These are phyloP conservation scores for Arthromyces matolae DNA, from an alignment of 768 basidiomycete genomes.

Conservation along the genomic window DNA sequence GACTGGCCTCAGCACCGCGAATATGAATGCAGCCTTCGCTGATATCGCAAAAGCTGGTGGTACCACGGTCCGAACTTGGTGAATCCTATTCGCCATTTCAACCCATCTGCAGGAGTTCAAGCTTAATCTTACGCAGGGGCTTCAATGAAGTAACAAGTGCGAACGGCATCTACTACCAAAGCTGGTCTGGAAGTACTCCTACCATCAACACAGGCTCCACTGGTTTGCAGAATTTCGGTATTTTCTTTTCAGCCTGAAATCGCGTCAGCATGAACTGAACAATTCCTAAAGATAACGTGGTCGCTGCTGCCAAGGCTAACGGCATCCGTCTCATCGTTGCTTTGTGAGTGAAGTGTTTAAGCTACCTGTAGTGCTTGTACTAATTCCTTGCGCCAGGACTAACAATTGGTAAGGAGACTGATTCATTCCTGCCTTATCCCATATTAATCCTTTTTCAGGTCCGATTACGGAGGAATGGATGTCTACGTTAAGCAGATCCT, in stretches of 20 bases:
- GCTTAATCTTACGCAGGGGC: conserved; percentile 31
- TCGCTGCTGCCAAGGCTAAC: conserved; percentile 58
- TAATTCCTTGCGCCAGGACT: conserved; percentile 37
- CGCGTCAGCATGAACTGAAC: too few relatives aligned
- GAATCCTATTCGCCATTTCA: neutral
- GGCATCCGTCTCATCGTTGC: conserved; percentile 58
- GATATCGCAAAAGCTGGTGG: conserved; percentile 47
- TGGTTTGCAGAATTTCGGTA: conserved; percentile 48
- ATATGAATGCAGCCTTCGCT: conserved; percentile 47
- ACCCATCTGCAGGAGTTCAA: neutral
- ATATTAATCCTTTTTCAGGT: conserved; percentile 16
- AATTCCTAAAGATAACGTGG: conserved; percentile 44
- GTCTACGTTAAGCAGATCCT: conserved; percentile 58
- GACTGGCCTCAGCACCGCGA: conserved; percentile 34
- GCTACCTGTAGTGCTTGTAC: conserved; percentile 26
- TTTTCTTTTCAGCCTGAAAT: neutral
- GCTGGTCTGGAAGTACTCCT: conserved; percentile 43
- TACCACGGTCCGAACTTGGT: conserved; percentile 53
- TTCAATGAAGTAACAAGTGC: conserved; percentile 53
- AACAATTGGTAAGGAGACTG: conserved; percentile 50
- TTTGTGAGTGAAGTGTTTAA: conserved; percentile 33
- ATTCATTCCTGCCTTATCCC: neutral
- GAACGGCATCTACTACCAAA: conserved; percentile 48
- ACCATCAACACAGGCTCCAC: conserved; percentile 49
- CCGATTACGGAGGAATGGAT: conserved; percentile 68